Evolutionary conservation across 2,329 filamentous ascomycete species (phyloP), one percentile per base, ranked within the genome.

Genomic region (Arthrinium puccinioides): DNA sequence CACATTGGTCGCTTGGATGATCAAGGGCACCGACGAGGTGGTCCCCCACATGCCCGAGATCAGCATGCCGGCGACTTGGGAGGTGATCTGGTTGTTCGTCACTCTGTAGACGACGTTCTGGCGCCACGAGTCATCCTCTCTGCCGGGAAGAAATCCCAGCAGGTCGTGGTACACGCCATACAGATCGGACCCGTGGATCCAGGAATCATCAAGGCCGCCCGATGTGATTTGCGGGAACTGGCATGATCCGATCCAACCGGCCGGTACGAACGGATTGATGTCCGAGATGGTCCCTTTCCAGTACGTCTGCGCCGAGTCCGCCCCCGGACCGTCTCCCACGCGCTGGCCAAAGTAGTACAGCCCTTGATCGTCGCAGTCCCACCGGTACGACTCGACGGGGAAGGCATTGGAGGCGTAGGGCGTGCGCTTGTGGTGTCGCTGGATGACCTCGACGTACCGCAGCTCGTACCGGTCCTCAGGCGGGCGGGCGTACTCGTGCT

Each of bases 391-490:
- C 55, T 92, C 87, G 1, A 74, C 64, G 0, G 85, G 85, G 49
- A 92, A 90, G 0, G 79, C 76, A 54, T 92, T 94, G 37, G 72
- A 69, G 2, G 82, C 75, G 55, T 92, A 92, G 0, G 85, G 85
- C 0, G 85, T 92, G 16, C 87, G 76, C 55, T 92, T 92, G 60
- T 92, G 86, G 55, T 92, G 87, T 36, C 87, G 75, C 52, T 92
- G 86, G 34, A 89, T 83, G 70, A 89, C 64, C 61, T 90, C 85
- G 7, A 90, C 84, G 54, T 89, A 90, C 50, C 72, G 62, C 35
- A 92, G 63, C 48, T 79, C 66, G 53, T 76, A 87, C 13, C 16
- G 18, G 3, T 31, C 18, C 2, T 20, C 18, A 9, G 63, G 49
- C 0, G 72, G 64, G 42, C 60, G 68, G 11, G 69, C 57, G 52